Base-by-base conservation (phyloP, 2,329 filamentous ascomycete genomes). In the Capronia americana region DNA sequence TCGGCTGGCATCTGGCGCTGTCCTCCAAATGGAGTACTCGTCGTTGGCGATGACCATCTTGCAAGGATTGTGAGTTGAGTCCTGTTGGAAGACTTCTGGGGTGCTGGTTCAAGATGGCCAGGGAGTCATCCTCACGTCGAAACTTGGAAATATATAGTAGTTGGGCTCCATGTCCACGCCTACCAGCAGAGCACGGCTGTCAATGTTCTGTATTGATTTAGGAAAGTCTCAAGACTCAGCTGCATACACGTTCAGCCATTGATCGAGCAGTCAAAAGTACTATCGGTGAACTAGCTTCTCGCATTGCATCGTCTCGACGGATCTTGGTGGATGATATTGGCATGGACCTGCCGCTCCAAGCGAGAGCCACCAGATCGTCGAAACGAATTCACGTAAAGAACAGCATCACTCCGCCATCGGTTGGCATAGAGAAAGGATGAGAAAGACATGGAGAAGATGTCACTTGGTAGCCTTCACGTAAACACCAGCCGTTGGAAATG, bases 11-110 rank as follows among this genome's bases (percentile, higher is more conserved):
- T 63, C 61, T 14, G 53, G 61, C 17, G 61, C 61, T 32, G 61
- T 63, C 41, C 61, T 57, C 61, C 61, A 63, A 28, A 63, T 63
- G 53, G 61, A 56, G 53, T 57, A 63, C 28, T 63, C 61, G 38
- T 63, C 61, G 41, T 44, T 57, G 28, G 30, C 14, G 38, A 57
- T 24, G 30, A 60, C 46, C 57, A 60, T 60, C 23, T 53, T 24
- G 8, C 38, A 3, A n/a, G 0, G 38, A 5, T n/a, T 8, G 38
- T n/a, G 17, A n/a, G 17, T 44, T 44, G 38, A 44, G 17, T 20
- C 20, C 5, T 14, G 28, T 30, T 32, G 53, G 12, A 26, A 32
- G n/a, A 17, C 10, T 11, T 20, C 10, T 30, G 24, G 23, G 23
- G 14, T 53, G 20, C 23, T 53, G 20, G 48, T 23, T 26, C 48